phyloP scores from a whole-genome alignment of 176 grass and related monocot genomes.

The barley (Hordeum vulgare) region MorexV3_pseudomolecules_assembly NC_058518.1:78736261-78736760 shows the following conservation, averaged over 20 bases:
- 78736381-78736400: neutral
- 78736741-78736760: neutral
- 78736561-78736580: neutral
- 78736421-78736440: neutral
- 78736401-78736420: neutral
- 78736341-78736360: neutral
- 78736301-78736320: neutral
- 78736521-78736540: neutral
- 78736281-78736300: neutral
- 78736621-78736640: neutral
- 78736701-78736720: conserved; percentile 4
- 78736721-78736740: neutral
- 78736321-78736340: neutral
- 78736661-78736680: neutral
- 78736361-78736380: neutral
- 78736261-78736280: neutral
- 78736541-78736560: neutral
- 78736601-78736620: conserved; percentile 6
- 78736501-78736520: neutral
- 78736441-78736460: neutral
- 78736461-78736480: neutral
- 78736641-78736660: neutral
- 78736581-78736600: conserved; percentile 2
- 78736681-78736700: neutral
- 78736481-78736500: neutral